Percentiles rank a stretch among this genome's conserved stretches.
phyloP scores from a whole-genome alignment of 2,329 filamentous ascomycete genomes.

The Exophiala sp. region DNA sequence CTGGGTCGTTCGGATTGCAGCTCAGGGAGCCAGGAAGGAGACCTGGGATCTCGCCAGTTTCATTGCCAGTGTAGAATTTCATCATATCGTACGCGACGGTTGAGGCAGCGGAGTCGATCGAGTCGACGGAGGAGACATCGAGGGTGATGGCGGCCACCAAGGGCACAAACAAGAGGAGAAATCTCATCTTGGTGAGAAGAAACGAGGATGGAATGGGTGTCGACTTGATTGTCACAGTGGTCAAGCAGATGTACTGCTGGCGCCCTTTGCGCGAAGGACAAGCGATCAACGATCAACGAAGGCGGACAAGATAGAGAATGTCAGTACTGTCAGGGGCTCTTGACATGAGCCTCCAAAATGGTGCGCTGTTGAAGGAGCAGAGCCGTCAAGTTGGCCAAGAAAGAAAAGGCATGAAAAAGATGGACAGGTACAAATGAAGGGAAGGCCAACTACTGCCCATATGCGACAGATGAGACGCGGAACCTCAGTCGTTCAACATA shows the following conservation, averaged over 20 bases:
- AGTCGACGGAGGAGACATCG: slow-evolving; percentile 8
- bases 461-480: not conserved
- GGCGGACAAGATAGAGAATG: too few species aligned
- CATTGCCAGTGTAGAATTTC: slow-evolving; percentile 35
- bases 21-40: slow-evolving; percentile 37
- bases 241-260: too few species aligned
- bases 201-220: not conserved
- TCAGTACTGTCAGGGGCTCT: not conserved
- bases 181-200: slow-evolving; percentile 7
- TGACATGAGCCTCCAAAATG: not conserved
- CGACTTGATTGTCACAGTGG: too few species aligned
- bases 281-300: too few species aligned
- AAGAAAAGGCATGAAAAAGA: not conserved
- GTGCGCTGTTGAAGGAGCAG: not conserved
- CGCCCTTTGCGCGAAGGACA: too few species aligned
- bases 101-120: slow-evolving; percentile 34
- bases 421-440: not conserved
- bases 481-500: not conserved
- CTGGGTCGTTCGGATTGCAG: slow-evolving; percentile 22
- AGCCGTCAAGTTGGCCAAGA: too few species aligned
- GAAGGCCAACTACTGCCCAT: not conserved
- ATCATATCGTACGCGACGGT: slow-evolving; percentile 39
- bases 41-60: slow-evolving; percentile 37
- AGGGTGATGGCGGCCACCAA: slow-evolving; percentile 14
- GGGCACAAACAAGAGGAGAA: slow-evolving; percentile 12